Evolutionary conservation across 148 eudicot species (phyloP), one percentile per base, ranked within the genome.

Genomic region (Chenopodium quinoa): DNA sequence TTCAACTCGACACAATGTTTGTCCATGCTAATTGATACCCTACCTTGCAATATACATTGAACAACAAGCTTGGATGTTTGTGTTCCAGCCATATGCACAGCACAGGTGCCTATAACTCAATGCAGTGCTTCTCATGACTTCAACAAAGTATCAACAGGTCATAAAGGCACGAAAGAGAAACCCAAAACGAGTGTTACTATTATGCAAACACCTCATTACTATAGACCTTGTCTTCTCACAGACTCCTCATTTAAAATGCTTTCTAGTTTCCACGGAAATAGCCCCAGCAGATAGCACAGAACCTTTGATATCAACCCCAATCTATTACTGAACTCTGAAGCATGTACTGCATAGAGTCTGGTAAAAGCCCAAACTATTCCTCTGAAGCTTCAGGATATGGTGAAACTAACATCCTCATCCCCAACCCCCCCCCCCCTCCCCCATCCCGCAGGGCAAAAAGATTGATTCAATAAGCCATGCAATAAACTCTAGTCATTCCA

Each of bases 291-390:
- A 76, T 32, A 44, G 52, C 31, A 64, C 37, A 69, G 19, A 68
- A 44, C 13, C 14, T 19, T 56, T 5, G 14, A 72, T 71, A 47
- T 16, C 44, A 83, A n/a, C 34, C 72, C 72, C 50, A 31, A n/a
- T 8, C 22, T n/a, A 25, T 27, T 37, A 16, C 22, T 47, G 22
- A 7, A 19, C 37, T 67, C 29, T 46, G 76, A 73, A 25, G 20
- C 31, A 20, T 46, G 22, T 44, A 9, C 64, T 66, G 58, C 23
- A 64, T 47, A 65, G 13, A 74, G 25, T 75, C 31, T 22, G 52
- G 37, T 52, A 31, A 37, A 32, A 75, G 52, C 67, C 40, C 60
- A 65, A 62, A 25, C 79, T 32, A 68, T 25, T 66, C 73, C 64
- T 19, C 79, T 27, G 73, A 72, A 62, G 58, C 67, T 65, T 40